These are phyloP conservation scores for Blastobotrys arbuscula DNA, from an alignment of 1,139 yeast species.

Conservation along the genomic window DNA sequence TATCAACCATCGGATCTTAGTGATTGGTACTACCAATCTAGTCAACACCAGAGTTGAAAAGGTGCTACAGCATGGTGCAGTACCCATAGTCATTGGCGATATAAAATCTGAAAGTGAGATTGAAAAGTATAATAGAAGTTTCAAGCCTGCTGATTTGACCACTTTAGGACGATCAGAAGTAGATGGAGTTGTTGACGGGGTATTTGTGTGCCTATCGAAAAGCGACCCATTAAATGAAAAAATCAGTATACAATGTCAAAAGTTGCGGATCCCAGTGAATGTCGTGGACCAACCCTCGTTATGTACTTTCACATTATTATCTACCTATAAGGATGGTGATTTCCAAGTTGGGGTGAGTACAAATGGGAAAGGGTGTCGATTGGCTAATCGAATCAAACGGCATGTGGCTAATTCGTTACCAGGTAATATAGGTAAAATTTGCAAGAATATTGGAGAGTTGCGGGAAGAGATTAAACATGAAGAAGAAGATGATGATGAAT, in stretches of 20 bases:
- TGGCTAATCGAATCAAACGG: constrained; percentile 74
- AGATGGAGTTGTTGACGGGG: constrained; percentile 62
- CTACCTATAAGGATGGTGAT: constrained; percentile 65
- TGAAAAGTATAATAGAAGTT: constrained; percentile 32
- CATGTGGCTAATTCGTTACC: constrained; percentile 68
- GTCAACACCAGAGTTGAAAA: constrained; percentile 47
- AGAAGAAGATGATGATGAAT: constrained; percentile 36
- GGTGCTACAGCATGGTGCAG: constrained; percentile 53
- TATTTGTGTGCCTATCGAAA: constrained; percentile 50
- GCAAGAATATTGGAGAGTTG: constrained; percentile 62
- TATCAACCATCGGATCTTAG: constrained; percentile 50
- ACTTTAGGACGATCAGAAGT: constrained; percentile 60
- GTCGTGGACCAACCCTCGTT: constrained; percentile 66
- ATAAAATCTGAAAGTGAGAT: constrained; percentile 1
- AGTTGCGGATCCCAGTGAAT: constrained; percentile 73
- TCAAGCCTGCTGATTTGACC: constrained; percentile 42
- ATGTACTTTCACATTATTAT: constrained; percentile 71
- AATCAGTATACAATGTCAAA: constrained; percentile 48
- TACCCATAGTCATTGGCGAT: constrained; percentile 42
- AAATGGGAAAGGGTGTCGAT: constrained; percentile 82
- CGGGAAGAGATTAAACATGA: constrained; percentile 52
- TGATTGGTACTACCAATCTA: constrained; percentile 55
- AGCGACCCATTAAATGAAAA: constrained; percentile 25
- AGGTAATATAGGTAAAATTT: constrained; percentile 59
- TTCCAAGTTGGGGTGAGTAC: constrained; percentile 84